Percentiles rank a stretch among this genome's conserved stretches.
Conservation (phyloP, 2,329 filamentous ascomycete genomes). For the Xylogone sp. region DNA sequence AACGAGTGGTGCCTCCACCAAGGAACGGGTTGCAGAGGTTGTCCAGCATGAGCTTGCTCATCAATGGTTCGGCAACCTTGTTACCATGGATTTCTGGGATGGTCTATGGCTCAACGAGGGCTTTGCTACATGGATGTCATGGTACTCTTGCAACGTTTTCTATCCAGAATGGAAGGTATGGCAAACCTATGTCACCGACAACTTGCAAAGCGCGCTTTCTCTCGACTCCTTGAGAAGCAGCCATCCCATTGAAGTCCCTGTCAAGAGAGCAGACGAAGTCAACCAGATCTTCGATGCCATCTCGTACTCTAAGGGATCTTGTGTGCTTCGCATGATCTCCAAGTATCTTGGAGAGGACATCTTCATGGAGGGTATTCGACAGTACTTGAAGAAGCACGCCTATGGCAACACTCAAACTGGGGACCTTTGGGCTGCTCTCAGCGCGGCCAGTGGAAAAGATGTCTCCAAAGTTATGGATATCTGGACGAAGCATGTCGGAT, state of each 20-base stretch:
- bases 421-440: slow-evolving; percentile 85
- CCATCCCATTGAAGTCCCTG: slow-evolving; percentile 93
- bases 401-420: slow-evolving; percentile 91
- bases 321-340: slow-evolving; percentile 94
- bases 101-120: slow-evolving; percentile 95
- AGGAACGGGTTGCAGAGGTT: slow-evolving; percentile 90
- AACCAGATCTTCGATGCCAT: slow-evolving; percentile 99
- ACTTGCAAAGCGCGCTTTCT: slow-evolving; percentile 79
- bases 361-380: slow-evolving; percentile 87
- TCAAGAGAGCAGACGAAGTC: slow-evolving; percentile 92
- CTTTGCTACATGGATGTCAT: slow-evolving; percentile 88
- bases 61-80: slow-evolving; percentile 97
- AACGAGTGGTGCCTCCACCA: slow-evolving; percentile 80
- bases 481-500: slow-evolving; percentile 96
- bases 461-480: slow-evolving; percentile 88
- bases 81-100: slow-evolving; percentile 99
- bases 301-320: slow-evolving; percentile 95
- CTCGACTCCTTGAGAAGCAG: slow-evolving; percentile 91
- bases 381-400: slow-evolving; percentile 94
- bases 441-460: slow-evolving; percentile 85
- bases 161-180: slow-evolving; percentile 99
- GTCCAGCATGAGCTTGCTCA: slow-evolving; percentile 97
- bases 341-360: slow-evolving; percentile 89
- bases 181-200: slow-evolving; percentile 92
- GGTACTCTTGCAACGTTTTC: slow-evolving; percentile 92